phyloP scores from a whole-genome alignment of 1,284 basidiomycete species.

The Austropuccinia psidii region DNA sequence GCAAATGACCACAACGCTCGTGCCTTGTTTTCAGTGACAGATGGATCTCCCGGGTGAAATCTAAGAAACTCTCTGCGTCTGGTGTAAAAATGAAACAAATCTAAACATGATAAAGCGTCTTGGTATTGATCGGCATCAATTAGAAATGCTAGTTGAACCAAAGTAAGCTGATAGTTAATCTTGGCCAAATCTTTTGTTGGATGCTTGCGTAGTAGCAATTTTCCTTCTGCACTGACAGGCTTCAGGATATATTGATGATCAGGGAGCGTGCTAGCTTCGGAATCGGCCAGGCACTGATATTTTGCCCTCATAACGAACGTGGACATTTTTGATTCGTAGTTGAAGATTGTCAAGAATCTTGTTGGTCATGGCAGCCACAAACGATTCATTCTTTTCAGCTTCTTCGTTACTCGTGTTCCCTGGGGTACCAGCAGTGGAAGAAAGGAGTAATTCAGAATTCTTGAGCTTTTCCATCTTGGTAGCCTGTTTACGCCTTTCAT shows the following conservation, averaged over 20 bases:
- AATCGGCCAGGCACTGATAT: conserved; percentile 77
- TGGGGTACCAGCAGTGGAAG: background rate
- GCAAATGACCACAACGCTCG: conserved; percentile 75
- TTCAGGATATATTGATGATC: conserved; percentile 91
- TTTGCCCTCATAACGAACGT: conserved; percentile 92
- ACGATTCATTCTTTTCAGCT: conserved; percentile 67
- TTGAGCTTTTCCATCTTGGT: conserved; percentile 36
- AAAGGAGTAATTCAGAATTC: conserved; percentile 33
- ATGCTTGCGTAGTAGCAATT: conserved; percentile 74
- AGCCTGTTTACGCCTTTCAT: conserved; percentile 35
- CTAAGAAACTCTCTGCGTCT: conserved; percentile 82
- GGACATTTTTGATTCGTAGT: conserved; percentile 88
- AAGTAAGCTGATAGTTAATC: conserved; percentile 80
- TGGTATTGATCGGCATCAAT: conserved; percentile 94
- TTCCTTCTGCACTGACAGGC: conserved; percentile 90
- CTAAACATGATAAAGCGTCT: conserved; percentile 83
- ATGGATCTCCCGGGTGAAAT: conserved; percentile 55
- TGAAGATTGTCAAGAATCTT: conserved; percentile 97
- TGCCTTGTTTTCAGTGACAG: conserved; percentile 61
- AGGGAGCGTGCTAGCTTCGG: conserved; percentile 41
- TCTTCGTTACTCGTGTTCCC: too few relatives aligned
- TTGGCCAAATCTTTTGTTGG: conserved; percentile 66
- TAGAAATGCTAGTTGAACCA: conserved; percentile 88
- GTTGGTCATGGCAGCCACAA: conserved; percentile 73
- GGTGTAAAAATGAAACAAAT: conserved; percentile 95